A percentile compares a stretch with the other conserved stretches of the same genome.
phyloP scores from a whole-genome alignment of 345 rosid genomes.

The Populus tremula region DNA sequence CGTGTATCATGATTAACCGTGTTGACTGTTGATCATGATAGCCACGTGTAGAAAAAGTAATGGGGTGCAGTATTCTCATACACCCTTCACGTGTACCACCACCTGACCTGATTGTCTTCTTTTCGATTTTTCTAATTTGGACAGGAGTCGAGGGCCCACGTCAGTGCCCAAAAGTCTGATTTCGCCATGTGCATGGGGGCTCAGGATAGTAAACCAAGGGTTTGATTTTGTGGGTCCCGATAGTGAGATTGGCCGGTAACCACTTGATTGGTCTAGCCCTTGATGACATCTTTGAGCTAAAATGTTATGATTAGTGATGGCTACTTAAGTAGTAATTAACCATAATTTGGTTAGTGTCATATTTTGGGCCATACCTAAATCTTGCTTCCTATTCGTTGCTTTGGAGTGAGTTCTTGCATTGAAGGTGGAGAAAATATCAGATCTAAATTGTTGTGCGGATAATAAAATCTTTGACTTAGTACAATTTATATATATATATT shows the following conservation, averaged over 20 bases:
- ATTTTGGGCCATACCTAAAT: neutral
- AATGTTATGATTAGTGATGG: conserved; percentile 6
- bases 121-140: neutral
- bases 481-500: too few species aligned
- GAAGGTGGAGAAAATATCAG: neutral
- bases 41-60: conserved; percentile 2
- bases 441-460: neutral
- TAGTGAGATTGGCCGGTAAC: neutral
- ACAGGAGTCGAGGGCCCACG: conserved; percentile 6
- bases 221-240: conserved; percentile 15
- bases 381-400: neutral
- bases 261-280: conserved; percentile 6
- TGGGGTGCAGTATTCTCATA: conserved; percentile 4
- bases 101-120: neutral
- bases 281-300: conserved; percentile 9
- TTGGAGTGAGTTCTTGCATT: neutral
- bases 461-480: neutral
- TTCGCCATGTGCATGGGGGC: conserved; percentile 24
- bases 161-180: conserved; percentile 13
- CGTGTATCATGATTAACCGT: conserved; percentile 3
- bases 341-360: neutral
- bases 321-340: neutral
- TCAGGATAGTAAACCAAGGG: neutral
- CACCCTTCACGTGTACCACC: conserved; percentile 17
- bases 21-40: neutral